Conservation (phyloP, 2,329 filamentous ascomycete species). For the Gaeumannomyces sp. region DNA sequence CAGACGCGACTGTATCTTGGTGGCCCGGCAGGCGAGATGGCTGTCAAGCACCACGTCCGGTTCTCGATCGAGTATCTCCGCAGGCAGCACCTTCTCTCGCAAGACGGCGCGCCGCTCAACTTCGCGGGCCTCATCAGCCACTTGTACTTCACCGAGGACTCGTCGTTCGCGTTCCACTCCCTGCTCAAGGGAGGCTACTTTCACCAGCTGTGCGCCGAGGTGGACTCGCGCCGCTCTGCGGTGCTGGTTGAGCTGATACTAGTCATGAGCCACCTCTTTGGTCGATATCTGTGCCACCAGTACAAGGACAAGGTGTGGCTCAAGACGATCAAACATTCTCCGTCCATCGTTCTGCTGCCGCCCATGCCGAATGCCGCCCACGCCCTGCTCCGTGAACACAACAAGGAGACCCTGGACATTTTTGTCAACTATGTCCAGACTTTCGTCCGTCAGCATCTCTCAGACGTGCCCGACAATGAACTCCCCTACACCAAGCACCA, state of each 20-base stretch:
- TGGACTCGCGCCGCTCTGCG: conserved; percentile 41
- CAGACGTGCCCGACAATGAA: conserved; percentile 38
- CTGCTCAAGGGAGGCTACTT: conserved; percentile 68
- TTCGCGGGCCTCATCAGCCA: conserved; percentile 66
- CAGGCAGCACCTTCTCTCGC: conserved; percentile 58
- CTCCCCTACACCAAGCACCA: conserved; percentile 53
- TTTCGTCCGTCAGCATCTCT: conserved; percentile 59
- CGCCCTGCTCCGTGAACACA: conserved; percentile 53
- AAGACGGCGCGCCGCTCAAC: conserved; percentile 58
- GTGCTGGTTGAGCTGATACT: conserved; percentile 58
- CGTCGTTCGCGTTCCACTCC: conserved; percentile 70
- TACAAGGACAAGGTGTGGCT: conserved; percentile 39
- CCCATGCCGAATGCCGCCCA: conserved; percentile 52
- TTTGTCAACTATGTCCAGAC: conserved; percentile 65
- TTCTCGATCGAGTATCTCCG: conserved; percentile 78
- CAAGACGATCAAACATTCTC: conserved; percentile 46
- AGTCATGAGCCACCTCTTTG: conserved; percentile 66
- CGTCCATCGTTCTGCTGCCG: conserved; percentile 61
- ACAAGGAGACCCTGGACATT: conserved; percentile 56
- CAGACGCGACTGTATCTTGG: conserved; percentile 66
- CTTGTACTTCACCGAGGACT: conserved; percentile 71
- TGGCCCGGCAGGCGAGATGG: conserved; percentile 59
- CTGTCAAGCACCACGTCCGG: conserved; percentile 68
- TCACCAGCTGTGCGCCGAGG: conserved; percentile 49
- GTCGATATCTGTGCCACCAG: conserved; percentile 45